phyloP scores from a whole-genome alignment of 1,139 yeast species.

The Pichia sp. region DNA sequence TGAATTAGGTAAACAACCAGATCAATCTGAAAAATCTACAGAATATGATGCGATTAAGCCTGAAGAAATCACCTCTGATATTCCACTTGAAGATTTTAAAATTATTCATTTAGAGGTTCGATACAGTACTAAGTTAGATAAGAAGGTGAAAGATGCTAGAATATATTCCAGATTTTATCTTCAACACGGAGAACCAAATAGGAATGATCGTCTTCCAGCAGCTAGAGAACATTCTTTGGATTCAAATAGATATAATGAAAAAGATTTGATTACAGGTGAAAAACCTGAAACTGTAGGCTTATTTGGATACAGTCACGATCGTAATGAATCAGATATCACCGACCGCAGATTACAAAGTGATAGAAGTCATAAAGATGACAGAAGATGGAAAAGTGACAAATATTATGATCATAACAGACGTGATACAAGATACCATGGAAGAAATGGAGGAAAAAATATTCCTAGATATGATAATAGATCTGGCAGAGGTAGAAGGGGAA shows the following conservation, averaged over 20 bases:
- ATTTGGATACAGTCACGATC: conserved; percentile 16
- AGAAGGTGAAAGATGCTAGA: conserved; percentile 53
- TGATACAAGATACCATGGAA: too few relatives aligned
- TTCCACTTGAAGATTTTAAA: conserved; percentile 7
- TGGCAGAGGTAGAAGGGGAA: too few relatives aligned
- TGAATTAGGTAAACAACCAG: neutral
- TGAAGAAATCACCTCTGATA: neutral
- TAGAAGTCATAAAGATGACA: neutral
- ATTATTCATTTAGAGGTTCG: conserved; percentile 31
- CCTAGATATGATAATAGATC: neutral
- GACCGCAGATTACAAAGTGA: neutral
- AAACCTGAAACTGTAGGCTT: conserved; percentile 12
- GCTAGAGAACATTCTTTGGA: conserved; percentile 9
- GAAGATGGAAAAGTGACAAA: conserved; percentile 14
- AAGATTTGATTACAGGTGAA: conserved; percentile 25
- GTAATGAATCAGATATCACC: neutral
- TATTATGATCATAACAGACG: conserved; percentile 2
- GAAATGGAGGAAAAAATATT: too few relatives aligned
- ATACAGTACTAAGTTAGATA: conserved; percentile 49
- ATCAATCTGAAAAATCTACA: neutral
- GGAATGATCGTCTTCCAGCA: conserved; percentile 18
- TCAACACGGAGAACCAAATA: conserved; percentile 68
- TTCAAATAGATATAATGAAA: conserved; percentile 1
- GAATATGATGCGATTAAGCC: neutral
- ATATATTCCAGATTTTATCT: conserved; percentile 61